A percentile compares a stretch with the other conserved stretches of the same genome.
phyloP scores from a whole-genome alignment of 371 early-diverging fungal genomes.

The Syncephalastrum monosporum region DNA sequence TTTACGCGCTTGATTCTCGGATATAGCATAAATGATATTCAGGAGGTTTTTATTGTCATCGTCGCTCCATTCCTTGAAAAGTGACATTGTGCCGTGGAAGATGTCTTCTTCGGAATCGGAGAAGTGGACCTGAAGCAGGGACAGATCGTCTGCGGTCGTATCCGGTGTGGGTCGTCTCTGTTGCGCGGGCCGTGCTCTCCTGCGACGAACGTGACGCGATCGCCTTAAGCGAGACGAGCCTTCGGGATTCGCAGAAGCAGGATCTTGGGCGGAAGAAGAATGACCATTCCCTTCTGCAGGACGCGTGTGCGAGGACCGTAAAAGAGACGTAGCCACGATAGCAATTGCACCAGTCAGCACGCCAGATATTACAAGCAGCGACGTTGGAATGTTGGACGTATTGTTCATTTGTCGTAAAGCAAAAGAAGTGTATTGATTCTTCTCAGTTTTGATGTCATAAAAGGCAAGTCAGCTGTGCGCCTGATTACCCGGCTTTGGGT shows the following conservation, averaged over 20 bases:
- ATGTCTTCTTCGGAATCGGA: conserved; percentile 34
- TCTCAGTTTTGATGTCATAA: no score
- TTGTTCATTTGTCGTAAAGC: no score
- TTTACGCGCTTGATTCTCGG: conserved; percentile 86
- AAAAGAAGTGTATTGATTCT: no score
- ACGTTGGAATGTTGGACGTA: conserved; percentile 2
- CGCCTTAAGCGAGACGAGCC: conserved; percentile 28
- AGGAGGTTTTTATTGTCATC: conserved; percentile 67
- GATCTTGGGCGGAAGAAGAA: conserved; percentile 3
- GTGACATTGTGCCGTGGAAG: conserved; percentile 9
- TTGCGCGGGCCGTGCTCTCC: conserved; percentile 21
- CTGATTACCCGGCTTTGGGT: no score
- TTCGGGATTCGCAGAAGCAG: conserved; percentile 1
- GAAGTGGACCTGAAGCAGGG: conserved; percentile 6
- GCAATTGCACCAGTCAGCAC: conserved; percentile 14
- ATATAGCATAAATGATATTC: conserved; percentile 79
- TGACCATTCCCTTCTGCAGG: no score
- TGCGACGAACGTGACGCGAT: conserved; percentile 29
- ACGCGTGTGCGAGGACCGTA: not conserved
- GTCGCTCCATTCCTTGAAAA: conserved; percentile 43
- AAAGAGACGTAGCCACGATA: conserved; percentile 8
- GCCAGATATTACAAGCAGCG: conserved; percentile 11
- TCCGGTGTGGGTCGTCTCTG: conserved; percentile 5
- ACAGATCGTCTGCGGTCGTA: conserved; percentile 9
- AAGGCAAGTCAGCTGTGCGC: no score